phyloP scores from a whole-genome alignment of 2,329 filamentous ascomycete genomes.

The Fusarium phyllophilum region DNA sequence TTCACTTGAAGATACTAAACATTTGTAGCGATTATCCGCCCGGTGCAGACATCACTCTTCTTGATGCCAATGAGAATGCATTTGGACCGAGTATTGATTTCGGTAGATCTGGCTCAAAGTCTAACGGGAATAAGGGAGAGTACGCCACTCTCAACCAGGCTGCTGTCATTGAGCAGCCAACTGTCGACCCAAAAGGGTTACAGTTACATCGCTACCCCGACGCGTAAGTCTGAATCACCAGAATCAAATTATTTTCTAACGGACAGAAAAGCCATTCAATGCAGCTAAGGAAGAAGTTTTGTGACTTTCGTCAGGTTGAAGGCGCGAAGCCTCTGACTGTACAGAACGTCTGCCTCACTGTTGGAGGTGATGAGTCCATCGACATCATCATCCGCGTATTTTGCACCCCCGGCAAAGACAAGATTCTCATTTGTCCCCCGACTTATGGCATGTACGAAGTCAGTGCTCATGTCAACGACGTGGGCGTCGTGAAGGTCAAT shows the following conservation, averaged over 20 bases:
- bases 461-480: background rate
- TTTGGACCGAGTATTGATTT: background rate
- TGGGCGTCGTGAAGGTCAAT: background rate
- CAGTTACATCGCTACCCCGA: background rate
- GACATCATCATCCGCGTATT: background rate
- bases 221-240: background rate
- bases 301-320: background rate
- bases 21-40: background rate
- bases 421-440: background rate
- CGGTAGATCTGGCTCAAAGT: accelerated
- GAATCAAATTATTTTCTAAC: too few species aligned
- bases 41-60: background rate
- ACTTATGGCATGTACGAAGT: background rate
- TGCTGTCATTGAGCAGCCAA: background rate
- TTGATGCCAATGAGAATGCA: background rate
- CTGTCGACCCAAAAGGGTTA: background rate
- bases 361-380: background rate
- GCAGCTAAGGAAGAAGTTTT: background rate
- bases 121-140: accelerated
- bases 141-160: accelerated
- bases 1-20: background rate
- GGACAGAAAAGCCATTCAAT: background rate
- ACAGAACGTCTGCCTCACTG: background rate
- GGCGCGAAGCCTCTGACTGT: background rate
- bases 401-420: background rate